Evolutionary conservation across 768 basidiomycete species (phyloP), one percentile per base, ranked within the genome.

Genomic region (Mycena galericulata): DNA sequence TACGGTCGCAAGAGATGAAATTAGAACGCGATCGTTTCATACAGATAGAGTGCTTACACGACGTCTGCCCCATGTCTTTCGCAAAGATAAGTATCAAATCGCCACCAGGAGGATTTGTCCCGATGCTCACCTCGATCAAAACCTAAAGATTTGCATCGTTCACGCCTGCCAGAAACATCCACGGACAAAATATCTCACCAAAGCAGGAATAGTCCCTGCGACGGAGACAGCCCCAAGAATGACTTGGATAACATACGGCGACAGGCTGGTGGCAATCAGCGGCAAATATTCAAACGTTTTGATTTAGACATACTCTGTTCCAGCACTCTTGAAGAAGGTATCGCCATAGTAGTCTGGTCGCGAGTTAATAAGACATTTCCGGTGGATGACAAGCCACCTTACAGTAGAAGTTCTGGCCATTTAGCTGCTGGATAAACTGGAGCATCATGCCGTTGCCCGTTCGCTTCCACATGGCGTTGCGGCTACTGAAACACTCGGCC

Each of bases 401-500:
- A 91, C 91, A 92, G 77, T 91, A 92, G 79, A 92, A 93, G 75
- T 92, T 93, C 77, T 94, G 92, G 17, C 92, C 92, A 65, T 93
- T 92, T 32, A 94, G 78, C 71, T 94, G 92, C 71, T 94, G 92
- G 58, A 94, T 88, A 74, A 93, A 93, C 70, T 92, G 92, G 47
- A 92, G 77, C 89, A 92, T 92, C 89, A 92, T 92, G n/a, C 92
- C 92, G 67, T 93, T 93, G 36, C 82, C 75, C 17, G 92, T 94
- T 60, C 93, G 85, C 77, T 89, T 90, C 88, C 91, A 92, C 46
- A 94, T 77, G 73, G 84, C 79, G 71, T 92, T 91, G 47, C 88
- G 79, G 5, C 85, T 82, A 1, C 90, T 90, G 84, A 94, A 94
- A 77, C 92, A 92, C 75, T 94, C 93, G 29, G 83, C 46, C 92